A percentile compares a stretch with the other conserved stretches of the same genome.
Conservation (phyloP, 306 rosid species). For the Cyamopsis tetragonoloba region DNA sequence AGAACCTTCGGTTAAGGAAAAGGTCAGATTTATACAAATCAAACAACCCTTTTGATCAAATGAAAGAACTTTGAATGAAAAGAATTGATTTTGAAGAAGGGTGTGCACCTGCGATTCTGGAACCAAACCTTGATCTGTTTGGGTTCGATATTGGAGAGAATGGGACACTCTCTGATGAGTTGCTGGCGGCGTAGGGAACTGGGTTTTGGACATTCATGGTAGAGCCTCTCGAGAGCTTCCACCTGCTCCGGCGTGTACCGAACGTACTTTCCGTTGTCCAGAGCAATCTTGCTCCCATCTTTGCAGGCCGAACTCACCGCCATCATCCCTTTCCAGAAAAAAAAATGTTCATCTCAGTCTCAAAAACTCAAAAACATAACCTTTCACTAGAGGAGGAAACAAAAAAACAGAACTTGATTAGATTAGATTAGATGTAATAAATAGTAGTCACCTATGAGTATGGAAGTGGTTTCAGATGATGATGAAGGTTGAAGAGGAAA, state of each 20-base stretch:
- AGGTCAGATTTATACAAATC: background rate
- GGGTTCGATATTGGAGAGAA: constrained; percentile 91
- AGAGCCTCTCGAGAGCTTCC: constrained; percentile 88
- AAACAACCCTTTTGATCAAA: background rate
- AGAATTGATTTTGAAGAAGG: background rate
- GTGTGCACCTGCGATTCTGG: constrained; percentile 90
- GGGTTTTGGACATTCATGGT: constrained; percentile 97
- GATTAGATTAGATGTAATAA: too few species aligned
- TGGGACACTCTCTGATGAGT: constrained; percentile 91
- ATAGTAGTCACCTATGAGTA: background rate
- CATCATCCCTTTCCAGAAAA: constrained; percentile 71
- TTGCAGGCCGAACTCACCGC: constrained; percentile 67
- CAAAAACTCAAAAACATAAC: background rate
- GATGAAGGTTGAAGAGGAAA: background rate
- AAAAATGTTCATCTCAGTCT: background rate
- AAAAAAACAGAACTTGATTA: background rate
- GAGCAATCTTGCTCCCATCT: constrained; percentile 53
- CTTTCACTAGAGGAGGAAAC: background rate
- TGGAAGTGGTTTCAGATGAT: background rate
- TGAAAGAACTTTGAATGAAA: background rate
- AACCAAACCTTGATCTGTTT: constrained; percentile 99
- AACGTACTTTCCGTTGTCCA: constrained; percentile 99
- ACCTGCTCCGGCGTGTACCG: constrained; percentile 97
- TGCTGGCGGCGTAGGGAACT: constrained; percentile 96
- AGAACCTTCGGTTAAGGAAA: background rate